Evolutionary conservation across 495 filamentous ascomycete genomes (phyloP).

Genomic region (Daldinia loculata): DNA sequence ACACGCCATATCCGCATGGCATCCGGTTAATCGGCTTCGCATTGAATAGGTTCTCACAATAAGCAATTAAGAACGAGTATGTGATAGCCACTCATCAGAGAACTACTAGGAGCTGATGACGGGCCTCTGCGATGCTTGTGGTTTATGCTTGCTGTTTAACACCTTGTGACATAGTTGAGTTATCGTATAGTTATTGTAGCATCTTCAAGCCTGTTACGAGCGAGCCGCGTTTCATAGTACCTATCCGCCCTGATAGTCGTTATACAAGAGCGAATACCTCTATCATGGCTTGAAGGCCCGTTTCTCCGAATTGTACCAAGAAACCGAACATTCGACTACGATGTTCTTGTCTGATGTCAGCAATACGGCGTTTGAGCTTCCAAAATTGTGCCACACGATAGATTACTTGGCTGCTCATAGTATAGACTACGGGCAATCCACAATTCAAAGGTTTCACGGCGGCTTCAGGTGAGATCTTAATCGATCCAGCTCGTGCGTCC

Average conservation of each 20-base stretch:
- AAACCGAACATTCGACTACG: background rate
- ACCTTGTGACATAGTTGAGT: too few species aligned
- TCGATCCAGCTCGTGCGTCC: background rate
- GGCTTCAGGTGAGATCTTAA: constrained; percentile 13
- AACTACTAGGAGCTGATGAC: too few species aligned
- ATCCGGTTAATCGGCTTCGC: background rate
- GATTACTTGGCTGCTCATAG: background rate
- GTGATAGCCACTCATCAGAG: too few species aligned
- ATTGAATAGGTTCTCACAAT: background rate
- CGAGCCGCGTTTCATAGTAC: background rate
- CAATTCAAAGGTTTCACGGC: background rate
- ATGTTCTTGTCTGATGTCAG: constrained; percentile 1
- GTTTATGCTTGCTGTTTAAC: too few species aligned
- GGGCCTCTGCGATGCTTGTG: too few species aligned
- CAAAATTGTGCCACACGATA: constrained; percentile 2
- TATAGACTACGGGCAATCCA: background rate
- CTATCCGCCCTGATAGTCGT: background rate
- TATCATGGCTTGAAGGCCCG: background rate
- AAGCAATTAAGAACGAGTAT: background rate
- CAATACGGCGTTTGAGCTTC: constrained; percentile 1
- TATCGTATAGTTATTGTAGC: too few species aligned
- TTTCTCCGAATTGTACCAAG: too few species aligned
- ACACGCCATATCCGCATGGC: background rate
- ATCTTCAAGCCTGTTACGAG: too few species aligned
- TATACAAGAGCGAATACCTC: background rate